phyloP scores from a whole-genome alignment of 73 alveolate genomes.

The Breviolum minutum region DNA sequence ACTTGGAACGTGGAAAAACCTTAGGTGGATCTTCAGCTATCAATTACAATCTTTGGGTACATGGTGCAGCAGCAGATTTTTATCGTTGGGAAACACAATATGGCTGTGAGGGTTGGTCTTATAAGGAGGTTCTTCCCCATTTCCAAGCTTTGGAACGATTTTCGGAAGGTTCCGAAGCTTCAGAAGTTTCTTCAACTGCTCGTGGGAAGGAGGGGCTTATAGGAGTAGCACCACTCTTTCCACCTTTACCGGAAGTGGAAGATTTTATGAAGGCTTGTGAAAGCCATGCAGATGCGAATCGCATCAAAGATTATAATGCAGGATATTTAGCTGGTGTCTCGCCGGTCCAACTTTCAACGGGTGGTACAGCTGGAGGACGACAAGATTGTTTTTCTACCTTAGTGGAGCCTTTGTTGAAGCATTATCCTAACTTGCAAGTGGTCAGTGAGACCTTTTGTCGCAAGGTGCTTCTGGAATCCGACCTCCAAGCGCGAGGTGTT shows the following conservation, averaged over 20 bases:
- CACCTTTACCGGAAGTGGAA: conserved; percentile 15
- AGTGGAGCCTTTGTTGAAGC: conserved; percentile 6
- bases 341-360: not conserved
- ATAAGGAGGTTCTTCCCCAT: conserved; percentile 21
- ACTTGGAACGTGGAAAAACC: conserved; percentile 83
- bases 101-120: conserved; percentile 78
- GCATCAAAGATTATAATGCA: conserved; percentile 5
- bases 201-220: conserved; percentile 41
- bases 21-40: conserved; percentile 52
- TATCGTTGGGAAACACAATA: conserved; percentile 68
- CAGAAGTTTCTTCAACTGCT: too few species aligned
- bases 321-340: not conserved
- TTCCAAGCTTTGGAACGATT: not conserved
- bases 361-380: not conserved
- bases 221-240: conserved; percentile 9
- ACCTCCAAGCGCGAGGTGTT: not conserved
- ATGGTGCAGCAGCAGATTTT: conserved; percentile 66
- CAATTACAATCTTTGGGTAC: conserved; percentile 87
- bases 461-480: not conserved
- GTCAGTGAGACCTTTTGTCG: conserved; percentile 14
- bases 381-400: conserved; percentile 16
- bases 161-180: not conserved
- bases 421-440: not conserved
- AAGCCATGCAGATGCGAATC: not conserved
- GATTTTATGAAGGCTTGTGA: conserved; percentile 12